Percentiles rank a stretch among this genome's conserved stretches.
phyloP scores from a whole-genome alignment of 2,329 filamentous ascomycete genomes.

The Penicillium sp. region DNA sequence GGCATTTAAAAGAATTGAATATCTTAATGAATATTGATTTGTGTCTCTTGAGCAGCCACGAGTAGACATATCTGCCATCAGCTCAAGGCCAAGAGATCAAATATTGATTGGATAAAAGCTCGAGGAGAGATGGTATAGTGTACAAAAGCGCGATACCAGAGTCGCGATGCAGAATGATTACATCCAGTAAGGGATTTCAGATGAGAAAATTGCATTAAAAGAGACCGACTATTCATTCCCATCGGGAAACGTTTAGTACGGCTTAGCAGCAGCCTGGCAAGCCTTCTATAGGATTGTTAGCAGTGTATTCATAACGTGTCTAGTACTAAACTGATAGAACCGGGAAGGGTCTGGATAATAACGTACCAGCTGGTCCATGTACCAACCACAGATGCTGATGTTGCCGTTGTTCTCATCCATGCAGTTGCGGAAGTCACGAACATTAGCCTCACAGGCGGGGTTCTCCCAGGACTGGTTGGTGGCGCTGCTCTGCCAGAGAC shows the following conservation, averaged over 20 bases:
- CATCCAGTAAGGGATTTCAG: neutral
- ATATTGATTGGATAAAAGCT: neutral
- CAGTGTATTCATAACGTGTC: slow-evolving; percentile 1
- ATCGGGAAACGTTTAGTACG: slow-evolving; percentile 55
- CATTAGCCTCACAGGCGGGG: slow-evolving; percentile 75
- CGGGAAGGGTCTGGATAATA: neutral
- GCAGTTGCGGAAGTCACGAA: slow-evolving; percentile 87
- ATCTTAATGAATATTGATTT: neutral
- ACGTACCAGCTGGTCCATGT: slow-evolving; percentile 82
- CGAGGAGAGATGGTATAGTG: slow-evolving; percentile 27
- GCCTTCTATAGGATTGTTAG: slow-evolving; percentile 61
- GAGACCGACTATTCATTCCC: neutral
- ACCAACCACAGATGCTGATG: slow-evolving; percentile 97
- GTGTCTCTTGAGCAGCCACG: neutral
- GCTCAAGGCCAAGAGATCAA: neutral
- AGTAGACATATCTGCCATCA: neutral
- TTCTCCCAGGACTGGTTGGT: slow-evolving; percentile 49
- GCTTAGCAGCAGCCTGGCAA: slow-evolving; percentile 75
- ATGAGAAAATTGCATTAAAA: neutral
- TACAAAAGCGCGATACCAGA: slow-evolving; percentile 23
- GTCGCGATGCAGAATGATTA: slow-evolving; percentile 22
- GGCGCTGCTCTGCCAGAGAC: slow-evolving; percentile 49
- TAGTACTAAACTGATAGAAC: neutral
- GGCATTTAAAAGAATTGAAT: neutral
- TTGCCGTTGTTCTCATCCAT: slow-evolving; percentile 94